Evolutionary conservation across 1,284 basidiomycete species (phyloP).

Genomic region (Abortiporus biennis): DNA sequence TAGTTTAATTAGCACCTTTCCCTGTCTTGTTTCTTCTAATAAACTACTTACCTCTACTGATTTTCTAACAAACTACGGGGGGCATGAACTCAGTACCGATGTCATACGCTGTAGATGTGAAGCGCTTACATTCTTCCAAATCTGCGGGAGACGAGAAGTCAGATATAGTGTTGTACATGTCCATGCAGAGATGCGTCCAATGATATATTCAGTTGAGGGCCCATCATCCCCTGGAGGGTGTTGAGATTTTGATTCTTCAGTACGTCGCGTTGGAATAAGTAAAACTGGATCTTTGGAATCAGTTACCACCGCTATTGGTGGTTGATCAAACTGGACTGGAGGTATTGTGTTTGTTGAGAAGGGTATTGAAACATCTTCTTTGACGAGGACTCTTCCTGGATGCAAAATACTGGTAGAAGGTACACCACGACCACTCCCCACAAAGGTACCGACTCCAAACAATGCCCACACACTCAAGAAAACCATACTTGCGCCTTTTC

Average conservation of each 20-base stretch:
- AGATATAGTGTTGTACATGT: slow-evolving; percentile 86
- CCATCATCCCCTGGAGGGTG: slow-evolving; percentile 22
- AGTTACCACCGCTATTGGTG: not conserved
- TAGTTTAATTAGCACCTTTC: not conserved
- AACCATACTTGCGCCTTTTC: slow-evolving; percentile 62
- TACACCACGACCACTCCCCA: slow-evolving; percentile 24
- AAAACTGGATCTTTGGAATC: not conserved
- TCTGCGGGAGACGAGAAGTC: slow-evolving; percentile 88
- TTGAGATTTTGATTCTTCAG: slow-evolving; percentile 12
- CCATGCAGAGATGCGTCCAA: slow-evolving; percentile 91
- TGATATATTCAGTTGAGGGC: slow-evolving; percentile 47
- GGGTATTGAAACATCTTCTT: slow-evolving; percentile 12
- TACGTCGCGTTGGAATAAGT: not conserved
- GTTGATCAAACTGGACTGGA: no score
- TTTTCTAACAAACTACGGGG: slow-evolving; percentile 73
- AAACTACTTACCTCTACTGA: slow-evolving; percentile 70
- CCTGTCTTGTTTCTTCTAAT: no score
- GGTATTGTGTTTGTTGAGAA: not conserved
- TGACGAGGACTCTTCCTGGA: slow-evolving; percentile 26
- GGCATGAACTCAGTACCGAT: not conserved
- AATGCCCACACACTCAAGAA: slow-evolving; percentile 68
- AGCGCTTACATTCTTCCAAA: slow-evolving; percentile 92
- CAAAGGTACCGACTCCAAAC: slow-evolving; percentile 55
- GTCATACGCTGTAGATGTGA: not conserved
- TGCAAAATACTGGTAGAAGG: slow-evolving; percentile 15